phyloP scores from a whole-genome alignment of 768 basidiomycete genomes.

The Lentinula sp. region DNA sequence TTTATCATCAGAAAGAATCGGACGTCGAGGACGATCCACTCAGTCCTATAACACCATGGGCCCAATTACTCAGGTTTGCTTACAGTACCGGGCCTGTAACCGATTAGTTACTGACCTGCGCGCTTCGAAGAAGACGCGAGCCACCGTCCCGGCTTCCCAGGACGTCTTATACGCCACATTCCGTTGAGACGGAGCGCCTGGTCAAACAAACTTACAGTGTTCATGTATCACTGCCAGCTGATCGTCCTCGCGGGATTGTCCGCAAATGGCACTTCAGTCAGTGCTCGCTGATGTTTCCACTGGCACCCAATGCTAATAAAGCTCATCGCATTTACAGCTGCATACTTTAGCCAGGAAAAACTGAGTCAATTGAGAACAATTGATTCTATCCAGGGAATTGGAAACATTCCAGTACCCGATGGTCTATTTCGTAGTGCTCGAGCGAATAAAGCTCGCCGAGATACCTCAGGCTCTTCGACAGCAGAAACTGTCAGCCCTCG shows the following conservation, averaged over 20 bases:
- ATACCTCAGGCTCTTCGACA: slow-evolving; percentile 28
- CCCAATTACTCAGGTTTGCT: slow-evolving; percentile 62
- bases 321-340: slow-evolving; percentile 40
- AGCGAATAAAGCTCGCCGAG: slow-evolving; percentile 52
- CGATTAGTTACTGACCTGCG: slow-evolving; percentile 4
- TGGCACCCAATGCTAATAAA: slow-evolving; percentile 6
- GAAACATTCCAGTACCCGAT: slow-evolving; percentile 62
- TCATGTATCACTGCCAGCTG: slow-evolving; percentile 55
- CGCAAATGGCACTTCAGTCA: slow-evolving; percentile 84
- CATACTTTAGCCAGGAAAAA: slow-evolving; percentile 78
- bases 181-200: slow-evolving; percentile 49
- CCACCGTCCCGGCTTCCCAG: neutral
- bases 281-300: slow-evolving; percentile 19
- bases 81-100: slow-evolving; percentile 1
- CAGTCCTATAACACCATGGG: slow-evolving; percentile 66
- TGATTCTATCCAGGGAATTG: slow-evolving; percentile 61
- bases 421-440: slow-evolving; percentile 79
- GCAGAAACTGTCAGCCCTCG: neutral
- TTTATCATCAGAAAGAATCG: slow-evolving; percentile 78
- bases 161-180: slow-evolving; percentile 14
- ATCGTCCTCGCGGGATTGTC: slow-evolving; percentile 43
- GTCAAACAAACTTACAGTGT: slow-evolving; percentile 86
- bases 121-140: slow-evolving; percentile 11
- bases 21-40: slow-evolving; percentile 48
- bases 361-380: slow-evolving; percentile 67